Evolutionary conservation across 2,329 filamentous ascomycete species (phyloP), one percentile per base, ranked within the genome.

Genomic region (Nigrograna mackinnonii): DNA sequence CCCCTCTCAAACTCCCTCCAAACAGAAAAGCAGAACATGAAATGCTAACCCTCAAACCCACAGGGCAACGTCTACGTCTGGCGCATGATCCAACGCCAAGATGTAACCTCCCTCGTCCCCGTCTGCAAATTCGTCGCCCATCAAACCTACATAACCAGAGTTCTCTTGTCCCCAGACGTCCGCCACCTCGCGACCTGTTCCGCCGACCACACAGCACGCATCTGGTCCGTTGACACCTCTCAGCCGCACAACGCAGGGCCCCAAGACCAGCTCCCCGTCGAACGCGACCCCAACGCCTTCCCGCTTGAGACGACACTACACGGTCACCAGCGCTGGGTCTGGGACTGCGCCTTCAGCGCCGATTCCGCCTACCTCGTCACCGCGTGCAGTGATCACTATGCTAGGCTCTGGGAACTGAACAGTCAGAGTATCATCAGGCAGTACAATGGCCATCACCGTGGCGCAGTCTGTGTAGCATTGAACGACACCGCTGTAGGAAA

Each of bases 1-100:
- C n/a, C n/a, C n/a, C n/a, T n/a, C n/a, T n/a, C n/a, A 33, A 17
- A 28, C 24, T 28, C 24, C 24, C 24, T 3, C 11, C 16, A 4
- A 36, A 12, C 17, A 21, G 13, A 20, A 16, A 7, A 7, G 35
- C 13, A 21, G 5, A 21, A 24, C 12, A 24, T 28, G 7, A 22
- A 16, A 6, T 33, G 16, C 31, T 17, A 17, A 33, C 31, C 24
- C 3, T 17, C 11, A 33, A 14, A 17, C 16, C 16, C 16, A 9
- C 9, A 96, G 89, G 94, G 94, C 55, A 95, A 95, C 58, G 91
- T 97, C 50, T 99, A 95, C 67, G 90, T 99, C 57, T 99, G 94
- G 94, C 86, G 89, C 52, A 88, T 99, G 66, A 82, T 91, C 48
- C 91, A 95, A 61, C 84, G 83, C 46, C 84, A 83, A 52, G 90